Base-by-base conservation (phyloP, 1,284 basidiomycete genomes). In the Sporisorium exsertum region DNA sequence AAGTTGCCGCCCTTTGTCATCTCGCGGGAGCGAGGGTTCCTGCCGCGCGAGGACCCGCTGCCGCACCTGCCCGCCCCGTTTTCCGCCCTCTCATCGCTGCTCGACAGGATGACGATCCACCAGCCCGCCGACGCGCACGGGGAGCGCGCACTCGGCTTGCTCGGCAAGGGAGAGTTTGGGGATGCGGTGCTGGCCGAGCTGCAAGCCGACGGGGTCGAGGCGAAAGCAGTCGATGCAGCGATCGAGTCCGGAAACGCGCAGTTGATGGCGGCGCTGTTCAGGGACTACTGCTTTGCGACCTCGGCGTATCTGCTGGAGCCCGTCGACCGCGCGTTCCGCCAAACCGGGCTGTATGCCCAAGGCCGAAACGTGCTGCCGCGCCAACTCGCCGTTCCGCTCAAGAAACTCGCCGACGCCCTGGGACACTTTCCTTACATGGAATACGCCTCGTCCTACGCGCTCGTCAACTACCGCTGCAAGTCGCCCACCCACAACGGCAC, bases 281-380 rank as follows among this genome's bases (percentile, higher is more conserved):
- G 82, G 2, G 82, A 84, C 47, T 81, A 77, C 67, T 81, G 82
- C 66, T 84, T 84, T 43, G 61, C 71, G 1, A 82, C 81, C 3
- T 80, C 77, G 12, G 82, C 82, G 4, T 84, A 84, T 49, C 74
- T 84, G 16, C 62, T 84, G 22, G 82, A 84, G 63, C 82, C 82
- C 4, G 76, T 79, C 29, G 82, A 84, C 53, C 59, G 56, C 0
- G 58, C 68, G 6, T 84, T 67, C 64, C 67, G 76, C 10, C 47
- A 67, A 43, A 84, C 82, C 1, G 82, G 82, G 18, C 51, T 64
- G 9, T 84, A 84, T 57, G 61, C 73, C 2, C 69, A 69, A 20
- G 82, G 82, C 1, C 54, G 82, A 15, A 50, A 71, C 35, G 29
- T 55, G 15, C 72, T 84, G 3, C 82, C 82, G 2, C 26, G 37